Conservation (phyloP, 345 rosid genomes). For the Eutrema japonicum region DNA sequence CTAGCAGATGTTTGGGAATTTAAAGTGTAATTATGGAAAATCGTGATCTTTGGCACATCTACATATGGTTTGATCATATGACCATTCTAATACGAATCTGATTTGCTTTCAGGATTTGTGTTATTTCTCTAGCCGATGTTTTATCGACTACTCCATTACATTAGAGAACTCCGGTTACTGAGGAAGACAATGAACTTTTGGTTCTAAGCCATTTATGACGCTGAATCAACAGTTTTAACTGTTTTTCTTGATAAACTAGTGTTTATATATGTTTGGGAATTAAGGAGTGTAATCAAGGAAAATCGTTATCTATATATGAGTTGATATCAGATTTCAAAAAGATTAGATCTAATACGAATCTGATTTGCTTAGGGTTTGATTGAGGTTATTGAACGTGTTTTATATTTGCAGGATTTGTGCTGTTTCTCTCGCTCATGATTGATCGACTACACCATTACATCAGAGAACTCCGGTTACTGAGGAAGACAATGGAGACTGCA, state of each 20-base stretch:
- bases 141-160: conserved; percentile 79
- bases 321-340: conserved; percentile 6
- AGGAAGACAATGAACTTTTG: conserved; percentile 57
- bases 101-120: conserved; percentile 56
- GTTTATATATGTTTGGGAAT: neutral
- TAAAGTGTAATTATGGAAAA: neutral
- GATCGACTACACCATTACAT: conserved; percentile 89
- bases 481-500: conserved; percentile 76
- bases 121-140: conserved; percentile 73
- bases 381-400: neutral
- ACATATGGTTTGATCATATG: neutral
- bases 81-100: neutral
- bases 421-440: conserved; percentile 79
- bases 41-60: neutral
- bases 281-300: neutral
- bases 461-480: conserved; percentile 70
- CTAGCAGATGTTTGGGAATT: neutral
- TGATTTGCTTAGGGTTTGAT: neutral
- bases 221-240: too few species aligned
- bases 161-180: conserved; percentile 59
- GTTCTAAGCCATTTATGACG: neutral
- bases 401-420: conserved; percentile 63
- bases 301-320: neutral
- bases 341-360: neutral
- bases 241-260: neutral